Conservation (phyloP, 2,329 filamentous ascomycete genomes). For the Nemania abortiva region DNA sequence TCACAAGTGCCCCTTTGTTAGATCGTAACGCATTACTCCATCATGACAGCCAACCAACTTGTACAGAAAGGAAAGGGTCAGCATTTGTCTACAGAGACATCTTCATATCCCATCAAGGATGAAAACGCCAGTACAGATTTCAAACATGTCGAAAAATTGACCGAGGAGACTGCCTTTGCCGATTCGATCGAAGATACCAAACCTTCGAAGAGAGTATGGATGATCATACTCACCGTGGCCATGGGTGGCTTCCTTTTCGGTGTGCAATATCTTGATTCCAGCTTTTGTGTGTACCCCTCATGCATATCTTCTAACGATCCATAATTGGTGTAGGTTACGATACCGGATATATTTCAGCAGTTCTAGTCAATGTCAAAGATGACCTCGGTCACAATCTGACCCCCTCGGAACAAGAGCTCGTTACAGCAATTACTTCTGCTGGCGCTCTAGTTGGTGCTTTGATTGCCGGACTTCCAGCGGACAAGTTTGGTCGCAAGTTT, state of each 20-base stretch:
- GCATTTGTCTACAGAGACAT: too few relatives aligned
- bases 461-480: constrained; percentile 40
- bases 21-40: too few relatives aligned
- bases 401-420: constrained; percentile 59
- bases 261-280: not conserved
- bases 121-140: too few relatives aligned
- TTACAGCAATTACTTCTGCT: constrained; percentile 66
- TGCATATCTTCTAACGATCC: too few relatives aligned
- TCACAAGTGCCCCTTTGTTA: too few relatives aligned
- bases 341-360: constrained; percentile 32
- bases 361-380: constrained; percentile 47
- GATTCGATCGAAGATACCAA: constrained; percentile 26
- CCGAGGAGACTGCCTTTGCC: constrained; percentile 2
- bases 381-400: constrained; percentile 16
- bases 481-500: constrained; percentile 45
- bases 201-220: constrained; percentile 24
- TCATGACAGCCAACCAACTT: too few relatives aligned
- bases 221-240: constrained; percentile 20
- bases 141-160: not conserved
- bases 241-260: constrained; percentile 28
- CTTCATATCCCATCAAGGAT: too few relatives aligned
- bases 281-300: too few relatives aligned
- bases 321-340: constrained; percentile 13
- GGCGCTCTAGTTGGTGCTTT: constrained; percentile 61
- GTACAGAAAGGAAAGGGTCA: too few relatives aligned